phyloP scores from a whole-genome alignment of 2,329 filamentous ascomycete genomes.

The Phialophora tarda region DNA sequence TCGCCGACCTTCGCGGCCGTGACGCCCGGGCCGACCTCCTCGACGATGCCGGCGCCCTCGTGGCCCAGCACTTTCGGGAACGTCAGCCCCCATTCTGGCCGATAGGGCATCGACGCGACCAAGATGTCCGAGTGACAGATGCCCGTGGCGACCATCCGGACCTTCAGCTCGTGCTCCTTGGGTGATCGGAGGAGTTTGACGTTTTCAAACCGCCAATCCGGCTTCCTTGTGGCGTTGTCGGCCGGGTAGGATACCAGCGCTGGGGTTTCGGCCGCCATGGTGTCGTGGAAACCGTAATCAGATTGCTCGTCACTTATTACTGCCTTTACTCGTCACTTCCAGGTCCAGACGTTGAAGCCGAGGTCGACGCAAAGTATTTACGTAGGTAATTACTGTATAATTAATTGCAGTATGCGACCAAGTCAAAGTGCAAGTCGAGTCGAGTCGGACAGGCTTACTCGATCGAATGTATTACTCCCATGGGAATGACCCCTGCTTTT shows the following conservation, averaged over 20 bases:
- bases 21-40: slow-evolving; percentile 50
- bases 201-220: slow-evolving; percentile 27
- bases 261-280: slow-evolving; percentile 22
- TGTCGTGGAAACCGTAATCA: neutral
- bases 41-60: slow-evolving; percentile 61
- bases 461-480: neutral
- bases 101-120: slow-evolving; percentile 49
- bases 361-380: neutral
- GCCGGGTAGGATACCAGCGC: slow-evolving; percentile 22
- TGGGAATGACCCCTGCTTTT: neutral
- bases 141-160: slow-evolving; percentile 60
- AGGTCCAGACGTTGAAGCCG: neutral
- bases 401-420: neutral
- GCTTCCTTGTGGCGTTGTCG: slow-evolving; percentile 3
- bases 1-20: slow-evolving; percentile 53
- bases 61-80: slow-evolving; percentile 60
- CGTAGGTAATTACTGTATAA: neutral
- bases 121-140: slow-evolving; percentile 63
- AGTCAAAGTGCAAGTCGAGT: neutral
- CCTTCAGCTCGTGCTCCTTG: slow-evolving; percentile 53
- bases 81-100: slow-evolving; percentile 44
- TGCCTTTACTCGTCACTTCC: neutral
- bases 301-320: neutral
- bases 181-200: slow-evolving; percentile 18
- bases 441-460: slow-evolving; percentile 1